A percentile compares a stretch with the other conserved stretches of the same genome.
phyloP scores from a whole-genome alignment of 345 rosid genomes.

The Rhodamnia argentea region DNA sequence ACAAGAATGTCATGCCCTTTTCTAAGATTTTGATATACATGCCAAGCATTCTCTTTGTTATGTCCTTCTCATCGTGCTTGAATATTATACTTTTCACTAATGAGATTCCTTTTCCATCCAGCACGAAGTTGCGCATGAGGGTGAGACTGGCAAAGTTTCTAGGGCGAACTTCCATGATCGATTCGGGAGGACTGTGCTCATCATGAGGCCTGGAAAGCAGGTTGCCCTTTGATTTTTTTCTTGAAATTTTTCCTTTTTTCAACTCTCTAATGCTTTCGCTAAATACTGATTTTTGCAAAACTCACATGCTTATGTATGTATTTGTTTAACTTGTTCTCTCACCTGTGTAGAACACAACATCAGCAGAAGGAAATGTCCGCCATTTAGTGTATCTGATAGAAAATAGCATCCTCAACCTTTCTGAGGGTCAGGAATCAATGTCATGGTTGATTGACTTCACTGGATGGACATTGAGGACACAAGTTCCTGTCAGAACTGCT shows the following conservation, averaged over 20 bases:
- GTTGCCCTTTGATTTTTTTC: slow-evolving; percentile 9
- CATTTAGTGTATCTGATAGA: slow-evolving; percentile 86
- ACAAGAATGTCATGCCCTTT: neutral
- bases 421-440: slow-evolving; percentile 80
- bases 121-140: slow-evolving; percentile 83
- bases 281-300: neutral
- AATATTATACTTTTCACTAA: neutral
- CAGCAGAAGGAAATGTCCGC: slow-evolving; percentile 57
- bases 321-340: neutral
- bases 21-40: neutral
- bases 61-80: neutral
- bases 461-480: slow-evolving; percentile 56
- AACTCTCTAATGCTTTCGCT: neutral
- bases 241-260: neutral
- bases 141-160: slow-evolving; percentile 83
- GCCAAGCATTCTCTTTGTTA: neutral
- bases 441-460: slow-evolving; percentile 91
- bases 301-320: neutral
- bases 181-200: slow-evolving; percentile 73
- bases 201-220: slow-evolving; percentile 89
- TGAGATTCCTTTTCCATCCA: slow-evolving; percentile 6
- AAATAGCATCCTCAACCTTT: slow-evolving; percentile 73
- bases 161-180: slow-evolving; percentile 75
- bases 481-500: slow-evolving; percentile 40
- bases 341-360: slow-evolving; percentile 52